Evolutionary conservation across 305 asterid genomes (phyloP), one percentile per base, ranked within the genome.

Genomic region (Rubia tinctorum): DNA sequence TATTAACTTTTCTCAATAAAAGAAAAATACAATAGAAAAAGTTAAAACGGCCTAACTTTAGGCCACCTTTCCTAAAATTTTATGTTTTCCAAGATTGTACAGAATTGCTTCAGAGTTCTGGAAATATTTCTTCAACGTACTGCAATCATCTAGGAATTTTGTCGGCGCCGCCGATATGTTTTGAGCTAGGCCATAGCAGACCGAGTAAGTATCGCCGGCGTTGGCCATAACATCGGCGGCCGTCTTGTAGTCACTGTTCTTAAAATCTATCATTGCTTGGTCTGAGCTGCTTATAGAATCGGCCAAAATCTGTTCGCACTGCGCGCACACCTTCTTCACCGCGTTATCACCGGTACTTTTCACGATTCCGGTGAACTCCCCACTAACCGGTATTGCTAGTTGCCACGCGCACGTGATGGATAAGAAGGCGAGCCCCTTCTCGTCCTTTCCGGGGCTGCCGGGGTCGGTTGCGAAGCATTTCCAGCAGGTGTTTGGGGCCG

Each of bases 221-320:
- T 3, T 12, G 18, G 6, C 5, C 55, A 47, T 47, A 2, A 12
- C 18, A 4, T 47, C 53, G 5, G 53, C 53, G 17, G 53, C 53
- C 0, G 5, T 17, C 2, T 2, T 5, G 17, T 2, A 47, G 4
- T 3, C 12, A 0, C 6, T 5, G 0, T 3, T 17, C 17, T 13
- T 47, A 13, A 15, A 13, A 3, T 13, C 0, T 0, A 15, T 15
- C 14, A 18, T 14, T 2, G 55, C 55, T 49, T 49, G 55, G 55
- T 49, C n/a, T 14, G 15, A 13, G 55, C 1, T 14, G 55, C n/a
- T 14, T 14, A 53, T 53, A 53, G 59, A 20, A 5, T 4, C 59
- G 0, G 22, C 59, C 0, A 53, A 0, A 6, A 53, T 18, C 59
- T 53, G 59, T 15, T 53, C 18, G 59, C 59, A 17, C 9, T 8